A percentile compares a stretch with the other conserved stretches of the same genome.
Conservation (phyloP, 371 early-diverging fungal genomes). For the Apophysomyces variabilis region DNA sequence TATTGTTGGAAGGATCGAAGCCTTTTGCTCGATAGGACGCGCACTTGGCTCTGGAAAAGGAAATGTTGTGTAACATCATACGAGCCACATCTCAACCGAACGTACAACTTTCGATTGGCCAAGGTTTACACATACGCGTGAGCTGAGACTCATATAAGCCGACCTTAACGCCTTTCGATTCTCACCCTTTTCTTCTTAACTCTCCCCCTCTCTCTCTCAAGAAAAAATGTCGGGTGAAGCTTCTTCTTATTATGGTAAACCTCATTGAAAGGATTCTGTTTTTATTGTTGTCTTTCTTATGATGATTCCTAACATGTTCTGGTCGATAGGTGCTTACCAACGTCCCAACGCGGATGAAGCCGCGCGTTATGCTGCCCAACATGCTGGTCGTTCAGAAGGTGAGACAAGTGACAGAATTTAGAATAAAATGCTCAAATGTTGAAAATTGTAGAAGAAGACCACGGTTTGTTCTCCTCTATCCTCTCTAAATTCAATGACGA, state of each 20-base stretch:
- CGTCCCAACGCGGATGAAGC: constrained; percentile 36
- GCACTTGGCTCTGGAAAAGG: constrained; percentile 9
- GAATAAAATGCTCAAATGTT: background rate
- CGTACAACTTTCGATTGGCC: constrained; percentile 7
- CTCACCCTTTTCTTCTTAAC: constrained; percentile 1
- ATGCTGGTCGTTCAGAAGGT: constrained; percentile 36
- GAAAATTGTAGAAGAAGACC: constrained; percentile 19
- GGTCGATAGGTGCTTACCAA: background rate
- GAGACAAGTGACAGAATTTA: constrained; percentile 10
- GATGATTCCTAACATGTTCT: background rate
- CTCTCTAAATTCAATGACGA: constrained; percentile 31
- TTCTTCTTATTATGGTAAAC: constrained; percentile 22
- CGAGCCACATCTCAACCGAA: background rate
- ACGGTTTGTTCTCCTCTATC: constrained; percentile 35
- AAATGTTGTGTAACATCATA: constrained; percentile 6
- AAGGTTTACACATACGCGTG: background rate
- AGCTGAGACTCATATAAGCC: background rate
- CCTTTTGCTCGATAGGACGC: background rate
- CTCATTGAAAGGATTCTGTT: background rate
- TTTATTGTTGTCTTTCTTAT: background rate
- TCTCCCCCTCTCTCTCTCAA: background rate
- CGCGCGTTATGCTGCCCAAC: constrained; percentile 38
- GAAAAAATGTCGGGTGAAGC: constrained; percentile 29
- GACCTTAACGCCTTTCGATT: too few species aligned
- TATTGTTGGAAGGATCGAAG: too few species aligned